A percentile compares a stretch with the other conserved stretches of the same genome.
Evolutionary conservation across 2,329 filamentous ascomycete species (phyloP).

Genomic region (Ascomycota sp.): DNA sequence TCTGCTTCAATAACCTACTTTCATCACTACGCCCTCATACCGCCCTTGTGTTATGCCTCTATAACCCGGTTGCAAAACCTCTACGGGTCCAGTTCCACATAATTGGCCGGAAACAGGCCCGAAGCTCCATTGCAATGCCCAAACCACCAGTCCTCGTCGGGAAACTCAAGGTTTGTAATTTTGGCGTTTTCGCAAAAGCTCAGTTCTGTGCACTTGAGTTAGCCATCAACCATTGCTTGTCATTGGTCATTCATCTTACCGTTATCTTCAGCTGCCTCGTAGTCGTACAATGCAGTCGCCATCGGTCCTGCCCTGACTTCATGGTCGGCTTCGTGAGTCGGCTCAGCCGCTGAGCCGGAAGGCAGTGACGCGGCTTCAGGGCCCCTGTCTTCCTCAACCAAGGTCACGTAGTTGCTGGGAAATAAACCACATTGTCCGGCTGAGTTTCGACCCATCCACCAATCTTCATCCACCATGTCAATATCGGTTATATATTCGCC

Average conservation of each 20-base stretch:
- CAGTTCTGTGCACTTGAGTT: conserved; percentile 21
- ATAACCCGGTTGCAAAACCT: not conserved
- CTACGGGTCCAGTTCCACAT: conserved; percentile 35
- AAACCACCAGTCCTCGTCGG: conserved; percentile 98
- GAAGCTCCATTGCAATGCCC: conserved; percentile 61
- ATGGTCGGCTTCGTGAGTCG: conserved; percentile 7
- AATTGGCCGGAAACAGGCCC: conserved; percentile 69
- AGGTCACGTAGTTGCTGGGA: conserved; percentile 90
- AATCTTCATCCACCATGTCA: conserved; percentile 93
- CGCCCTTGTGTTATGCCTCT: too few species aligned
- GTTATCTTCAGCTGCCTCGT: conserved; percentile 93
- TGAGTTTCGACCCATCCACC: conserved; percentile 91
- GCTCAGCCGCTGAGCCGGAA: conserved; percentile 13
- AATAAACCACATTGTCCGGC: conserved; percentile 76
- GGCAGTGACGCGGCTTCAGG: conserved; percentile 25
- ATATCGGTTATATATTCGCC: conserved; percentile 80
- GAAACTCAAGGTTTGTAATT: conserved; percentile 74
- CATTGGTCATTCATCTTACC: conserved; percentile 17
- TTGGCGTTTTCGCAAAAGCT: conserved; percentile 81
- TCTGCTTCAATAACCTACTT: too few species aligned
- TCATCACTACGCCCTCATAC: too few species aligned
- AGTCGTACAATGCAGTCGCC: conserved; percentile 81
- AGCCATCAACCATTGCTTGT: not conserved
- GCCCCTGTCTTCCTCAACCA: conserved; percentile 50
- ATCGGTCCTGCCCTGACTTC: conserved; percentile 31